Conservation (phyloP, 2,329 filamentous ascomycete species). For the Epichloe amarillans region DNA sequence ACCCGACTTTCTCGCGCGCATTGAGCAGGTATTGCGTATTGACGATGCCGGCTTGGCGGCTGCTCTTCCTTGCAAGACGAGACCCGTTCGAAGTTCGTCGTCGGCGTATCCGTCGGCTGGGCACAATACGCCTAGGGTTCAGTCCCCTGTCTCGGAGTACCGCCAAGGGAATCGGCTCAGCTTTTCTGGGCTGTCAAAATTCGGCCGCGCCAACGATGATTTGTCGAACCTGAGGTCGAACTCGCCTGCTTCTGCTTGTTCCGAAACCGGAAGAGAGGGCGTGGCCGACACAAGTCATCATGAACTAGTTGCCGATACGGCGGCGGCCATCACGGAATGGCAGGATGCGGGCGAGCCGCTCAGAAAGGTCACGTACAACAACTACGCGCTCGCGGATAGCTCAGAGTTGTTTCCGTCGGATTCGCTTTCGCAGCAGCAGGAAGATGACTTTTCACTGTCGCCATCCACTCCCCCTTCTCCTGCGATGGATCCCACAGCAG, state of each 20-base stretch:
- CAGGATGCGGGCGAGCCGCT: constrained; percentile 11
- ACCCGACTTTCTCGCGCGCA: constrained; percentile 8
- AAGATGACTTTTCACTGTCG: background rate
- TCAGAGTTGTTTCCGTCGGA: constrained; percentile 14
- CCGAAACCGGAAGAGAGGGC: constrained; percentile 1
- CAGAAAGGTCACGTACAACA: constrained; percentile 11
- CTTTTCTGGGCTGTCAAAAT: constrained; percentile 17
- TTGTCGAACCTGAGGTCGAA: constrained; percentile 18
- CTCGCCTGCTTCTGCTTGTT: constrained; percentile 11
- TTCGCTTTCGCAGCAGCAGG: constrained; percentile 10
- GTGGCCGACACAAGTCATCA: constrained; percentile 8
- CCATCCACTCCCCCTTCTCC: background rate
- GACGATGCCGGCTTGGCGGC: background rate
- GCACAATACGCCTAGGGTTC: constrained; percentile 9
- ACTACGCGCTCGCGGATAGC: constrained; percentile 15
- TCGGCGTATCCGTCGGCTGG: constrained; percentile 18
- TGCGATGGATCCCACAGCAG: background rate
- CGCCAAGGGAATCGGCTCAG: constrained; percentile 12
- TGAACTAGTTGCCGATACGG: constrained; percentile 14
- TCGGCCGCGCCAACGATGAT: constrained; percentile 16
- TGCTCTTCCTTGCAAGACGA: background rate
- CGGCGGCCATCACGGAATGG: constrained; percentile 14
- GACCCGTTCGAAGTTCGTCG: constrained; percentile 15
- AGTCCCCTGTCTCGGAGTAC: constrained; percentile 16
- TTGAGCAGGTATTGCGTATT: constrained; percentile 8